phyloP scores from a whole-genome alignment of 345 rosid genomes.

The Melastoma malabathricum region DNA sequence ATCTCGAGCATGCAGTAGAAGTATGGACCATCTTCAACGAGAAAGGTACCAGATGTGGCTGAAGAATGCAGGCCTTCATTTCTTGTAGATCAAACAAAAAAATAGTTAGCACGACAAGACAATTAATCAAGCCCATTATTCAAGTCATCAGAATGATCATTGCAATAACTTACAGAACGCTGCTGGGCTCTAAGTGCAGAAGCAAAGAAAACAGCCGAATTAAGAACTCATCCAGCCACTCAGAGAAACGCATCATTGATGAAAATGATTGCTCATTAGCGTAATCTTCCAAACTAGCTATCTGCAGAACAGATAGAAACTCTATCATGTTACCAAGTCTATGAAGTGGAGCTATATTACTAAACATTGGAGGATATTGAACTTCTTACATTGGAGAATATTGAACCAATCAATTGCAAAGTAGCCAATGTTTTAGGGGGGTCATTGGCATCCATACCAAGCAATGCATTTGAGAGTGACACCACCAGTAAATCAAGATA shows the following conservation, averaged over 20 bases:
- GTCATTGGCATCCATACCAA: slow-evolving; percentile 99
- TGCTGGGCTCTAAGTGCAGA: slow-evolving; percentile 84
- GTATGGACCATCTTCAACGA: slow-evolving; percentile 94
- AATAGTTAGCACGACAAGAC: neutral
- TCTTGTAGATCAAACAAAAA: slow-evolving; percentile 27
- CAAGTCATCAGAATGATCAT: neutral
- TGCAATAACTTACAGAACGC: slow-evolving; percentile 58
- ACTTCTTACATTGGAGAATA: slow-evolving; percentile 85
- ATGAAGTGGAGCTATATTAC: too few species aligned
- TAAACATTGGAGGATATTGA: neutral
- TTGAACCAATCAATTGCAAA: slow-evolving; percentile 91
- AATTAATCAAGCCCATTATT: neutral
- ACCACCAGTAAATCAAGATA: slow-evolving; percentile 59
- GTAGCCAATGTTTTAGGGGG: slow-evolving; percentile 97
- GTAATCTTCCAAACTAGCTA: slow-evolving; percentile 70
- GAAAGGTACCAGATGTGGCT: slow-evolving; percentile 87
- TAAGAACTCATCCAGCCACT: slow-evolving; percentile 94
- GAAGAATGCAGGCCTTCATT: slow-evolving; percentile 88
- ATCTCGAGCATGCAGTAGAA: slow-evolving; percentile 98
- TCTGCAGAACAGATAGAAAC: slow-evolving; percentile 20
- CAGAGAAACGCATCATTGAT: slow-evolving; percentile 71
- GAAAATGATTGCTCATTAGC: slow-evolving; percentile 48
- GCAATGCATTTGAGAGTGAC: slow-evolving; percentile 83
- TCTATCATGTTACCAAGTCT: too few species aligned
- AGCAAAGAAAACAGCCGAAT: slow-evolving; percentile 83